Percentiles rank a stretch among this genome's conserved stretches.
These are phyloP conservation scores for Russula olivacea DNA, from an alignment of 768 basidiomycete species.

Conservation along the genomic window DNA sequence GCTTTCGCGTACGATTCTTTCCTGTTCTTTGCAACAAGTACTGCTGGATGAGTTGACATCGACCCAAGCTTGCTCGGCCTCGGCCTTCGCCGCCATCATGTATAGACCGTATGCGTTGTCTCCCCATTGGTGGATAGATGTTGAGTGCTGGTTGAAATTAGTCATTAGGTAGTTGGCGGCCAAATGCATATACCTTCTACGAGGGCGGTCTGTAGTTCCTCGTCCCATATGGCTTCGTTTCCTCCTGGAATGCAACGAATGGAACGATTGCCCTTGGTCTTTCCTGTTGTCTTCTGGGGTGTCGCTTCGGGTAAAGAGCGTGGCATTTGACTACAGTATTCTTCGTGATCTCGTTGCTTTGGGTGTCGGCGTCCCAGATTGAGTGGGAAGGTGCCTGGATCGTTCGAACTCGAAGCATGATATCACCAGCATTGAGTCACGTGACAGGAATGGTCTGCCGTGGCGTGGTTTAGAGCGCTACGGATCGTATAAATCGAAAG, in stretches of 20 bases:
- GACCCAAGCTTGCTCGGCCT: conserved; percentile 28
- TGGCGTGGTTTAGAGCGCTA: not conserved
- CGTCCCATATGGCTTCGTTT: conserved; percentile 25
- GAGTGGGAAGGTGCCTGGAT: not conserved
- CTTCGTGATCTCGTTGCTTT: conserved; percentile 8
- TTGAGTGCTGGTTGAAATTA: conserved; percentile 14
- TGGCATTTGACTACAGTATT: conserved; percentile 6
- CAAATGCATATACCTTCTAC: conserved; percentile 23
- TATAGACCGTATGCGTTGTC: conserved; percentile 21
- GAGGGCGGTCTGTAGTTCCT: conserved; percentile 23
- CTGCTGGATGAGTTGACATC: conserved; percentile 38
- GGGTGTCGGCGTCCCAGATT: not conserved
- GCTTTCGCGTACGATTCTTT: conserved; percentile 36
- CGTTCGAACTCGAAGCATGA: not conserved
- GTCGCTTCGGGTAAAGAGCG: conserved; percentile 14
- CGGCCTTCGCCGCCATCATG: conserved; percentile 3
- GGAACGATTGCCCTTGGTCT: conserved; percentile 25
- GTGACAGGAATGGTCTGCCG: not conserved
- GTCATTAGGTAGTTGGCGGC: conserved; percentile 1
- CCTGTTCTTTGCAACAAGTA: conserved; percentile 37
- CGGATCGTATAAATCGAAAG: not conserved
- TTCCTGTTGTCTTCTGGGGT: conserved; percentile 12
- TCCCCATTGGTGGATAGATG: conserved; percentile 25
- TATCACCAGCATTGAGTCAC: not conserved
- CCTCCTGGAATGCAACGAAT: conserved; percentile 23